Base-by-base conservation (phyloP, 352 stramenopile genomes). In the Globisporangium viniferum region DNA sequence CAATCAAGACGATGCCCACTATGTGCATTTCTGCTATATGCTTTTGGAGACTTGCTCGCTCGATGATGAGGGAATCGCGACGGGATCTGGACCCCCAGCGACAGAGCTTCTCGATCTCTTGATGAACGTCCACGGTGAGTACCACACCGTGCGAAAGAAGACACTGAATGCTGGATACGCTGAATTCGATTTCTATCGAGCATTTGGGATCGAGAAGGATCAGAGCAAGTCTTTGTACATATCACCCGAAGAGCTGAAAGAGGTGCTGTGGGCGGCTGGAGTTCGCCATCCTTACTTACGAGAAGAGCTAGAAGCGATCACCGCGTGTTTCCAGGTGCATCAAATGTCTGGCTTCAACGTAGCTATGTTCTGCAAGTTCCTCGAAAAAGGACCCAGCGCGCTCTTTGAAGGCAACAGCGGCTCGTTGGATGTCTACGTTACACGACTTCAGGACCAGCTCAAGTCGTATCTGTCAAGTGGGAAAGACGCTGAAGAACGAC, bases 201-300 rank as follows among this genome's bases (percentile, higher is more conserved):
- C 76, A 9, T 86, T 92, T 35, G 70, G 77, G 0, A 65, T 89
- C 33, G 70, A 77, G 10, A 74, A 77, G 35, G 73, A 82, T 24
- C 72, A 73, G 2, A 66, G 73, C 14, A 73, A 77, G 29, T 77
- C 62, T 49, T 46, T 89, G 22, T 76, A 75, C 18, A 24, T 94
- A 2, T 82, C 74, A 8, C 69, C 74, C 8, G 78, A 91, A 12
- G 83, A 94, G 12, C 80, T 94, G 14, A 90, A 86, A 59, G 82
- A 94, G 56, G 73, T 90, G 35, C 49, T 94, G 56, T 94, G 86
- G 86, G 68, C 75, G 24, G 74, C 79, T 10, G 81, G 80, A 14
- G 67, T 92, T 0, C 81, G 78, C 0, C 81, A 92, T 48, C 84
- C 86, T 7, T 94, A 88, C 64, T 68, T 91, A 20, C 81, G 81